Conservation (phyloP, 129 eudicot species). For the Escallonia herrerae region DNA sequence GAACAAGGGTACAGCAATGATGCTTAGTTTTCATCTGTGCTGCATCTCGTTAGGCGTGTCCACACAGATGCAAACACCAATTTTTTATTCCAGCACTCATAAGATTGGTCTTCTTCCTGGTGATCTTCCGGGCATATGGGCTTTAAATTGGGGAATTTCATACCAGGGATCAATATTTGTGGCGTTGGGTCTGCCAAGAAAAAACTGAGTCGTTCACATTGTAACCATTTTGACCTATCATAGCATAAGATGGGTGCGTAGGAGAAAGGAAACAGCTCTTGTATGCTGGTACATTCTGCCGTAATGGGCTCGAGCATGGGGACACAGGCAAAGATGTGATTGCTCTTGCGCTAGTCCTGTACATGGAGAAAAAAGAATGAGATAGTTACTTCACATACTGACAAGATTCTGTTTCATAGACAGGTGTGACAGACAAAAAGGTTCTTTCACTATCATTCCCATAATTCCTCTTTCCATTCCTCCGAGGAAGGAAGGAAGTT, state of each 20-base stretch:
- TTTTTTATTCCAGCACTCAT: not conserved
- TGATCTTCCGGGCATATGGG: conserved; percentile 53
- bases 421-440: too few relatives aligned
- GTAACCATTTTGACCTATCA: conserved; percentile 40
- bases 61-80: not conserved
- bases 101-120: conserved; percentile 41
- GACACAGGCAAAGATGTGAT: conserved; percentile 87
- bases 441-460: too few relatives aligned
- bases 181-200: conserved; percentile 36
- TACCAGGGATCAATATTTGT: conserved; percentile 59
- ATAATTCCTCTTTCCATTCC: too few relatives aligned
- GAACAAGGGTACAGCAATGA: not conserved
- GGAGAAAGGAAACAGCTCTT: conserved; percentile 61
- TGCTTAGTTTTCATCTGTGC: not conserved
- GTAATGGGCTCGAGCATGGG: conserved; percentile 69
- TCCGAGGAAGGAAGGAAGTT: not conserved
- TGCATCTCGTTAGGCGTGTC: not conserved
- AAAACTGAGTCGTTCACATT: conserved; percentile 25
- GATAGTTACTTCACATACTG: not conserved
- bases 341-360: conserved; percentile 63
- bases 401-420: too few relatives aligned
- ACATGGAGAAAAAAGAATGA: not conserved
- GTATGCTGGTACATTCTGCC: conserved; percentile 48
- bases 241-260: conserved; percentile 61
- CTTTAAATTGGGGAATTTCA: conserved; percentile 45